These are phyloP conservation scores for Lachancea fermentati DNA, from an alignment of 805 yeast genomes.

Conservation along the genomic window DNA sequence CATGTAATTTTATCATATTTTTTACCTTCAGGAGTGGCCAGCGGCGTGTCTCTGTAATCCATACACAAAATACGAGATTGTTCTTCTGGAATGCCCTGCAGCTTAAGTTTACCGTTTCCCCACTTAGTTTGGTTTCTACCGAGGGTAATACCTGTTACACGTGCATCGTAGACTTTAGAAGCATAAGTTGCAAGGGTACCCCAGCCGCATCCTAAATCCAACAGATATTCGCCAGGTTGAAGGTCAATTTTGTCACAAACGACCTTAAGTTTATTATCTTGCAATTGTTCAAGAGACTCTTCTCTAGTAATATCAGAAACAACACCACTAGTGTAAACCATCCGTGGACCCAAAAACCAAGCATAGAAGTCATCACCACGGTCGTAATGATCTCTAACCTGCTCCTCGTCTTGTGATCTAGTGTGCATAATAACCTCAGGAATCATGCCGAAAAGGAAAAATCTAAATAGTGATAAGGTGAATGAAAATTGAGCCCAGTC, in stretches of 20 bases:
- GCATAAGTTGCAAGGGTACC: constrained; percentile 87
- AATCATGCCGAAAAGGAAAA: constrained; percentile 78
- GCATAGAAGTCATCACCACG: constrained; percentile 94
- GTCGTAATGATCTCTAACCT: constrained; percentile 91
- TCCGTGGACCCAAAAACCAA: constrained; percentile 91
- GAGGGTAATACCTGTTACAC: constrained; percentile 82
- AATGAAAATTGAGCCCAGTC: constrained; percentile 86
- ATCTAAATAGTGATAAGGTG: constrained; percentile 70
- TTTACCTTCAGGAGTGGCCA: constrained; percentile 45
- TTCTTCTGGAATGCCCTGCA: constrained; percentile 60
- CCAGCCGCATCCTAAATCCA: constrained; percentile 95
- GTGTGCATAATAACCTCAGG: constrained; percentile 93
- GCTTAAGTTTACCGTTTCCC: constrained; percentile 67
- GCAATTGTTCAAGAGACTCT: constrained; percentile 74
- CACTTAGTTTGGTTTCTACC: constrained; percentile 88
- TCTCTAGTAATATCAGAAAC: constrained; percentile 63
- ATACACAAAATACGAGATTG: constrained; percentile 75
- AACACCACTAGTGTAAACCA: constrained; percentile 88
- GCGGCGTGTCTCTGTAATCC: constrained; percentile 89
- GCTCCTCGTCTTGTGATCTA: constrained; percentile 92
- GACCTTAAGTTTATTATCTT: constrained; percentile 82
- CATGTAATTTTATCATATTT: constrained; percentile 79
- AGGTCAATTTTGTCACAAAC: constrained; percentile 84
- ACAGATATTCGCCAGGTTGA: constrained; percentile 63
- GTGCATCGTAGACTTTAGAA: constrained; percentile 75